Percentiles rank a stretch among this genome's conserved stretches.
Evolutionary conservation across 305 asterid species (phyloP).

Genomic region (Solanum hybrid): DNA sequence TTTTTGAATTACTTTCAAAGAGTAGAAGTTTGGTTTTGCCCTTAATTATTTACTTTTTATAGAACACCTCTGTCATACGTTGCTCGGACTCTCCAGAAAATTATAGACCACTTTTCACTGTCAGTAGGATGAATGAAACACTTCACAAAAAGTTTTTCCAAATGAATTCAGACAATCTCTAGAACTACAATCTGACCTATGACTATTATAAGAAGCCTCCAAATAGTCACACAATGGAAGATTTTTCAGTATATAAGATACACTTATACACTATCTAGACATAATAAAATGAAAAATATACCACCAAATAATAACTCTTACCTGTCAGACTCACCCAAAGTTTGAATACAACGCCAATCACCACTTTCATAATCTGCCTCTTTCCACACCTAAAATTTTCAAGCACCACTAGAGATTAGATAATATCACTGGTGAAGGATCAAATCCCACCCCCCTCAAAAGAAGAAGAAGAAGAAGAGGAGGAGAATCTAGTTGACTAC

Average conservation of each 20-base stretch:
- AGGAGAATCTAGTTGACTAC: not conserved
- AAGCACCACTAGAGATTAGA: not conserved
- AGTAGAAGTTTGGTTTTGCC: too few relatives aligned
- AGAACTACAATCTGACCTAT: not conserved
- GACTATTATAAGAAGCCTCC: not conserved
- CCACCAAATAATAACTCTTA: conserved; percentile 5
- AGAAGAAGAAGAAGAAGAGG: not conserved
- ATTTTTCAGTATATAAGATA: not conserved
- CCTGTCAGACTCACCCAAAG: conserved; percentile 63
- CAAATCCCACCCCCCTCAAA: not conserved
- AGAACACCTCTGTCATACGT: too few relatives aligned
- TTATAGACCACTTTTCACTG: not conserved
- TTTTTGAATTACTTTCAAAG: too few relatives aligned
- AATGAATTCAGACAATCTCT: not conserved
- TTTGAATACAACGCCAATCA: conserved; percentile 79
- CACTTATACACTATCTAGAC: not conserved
- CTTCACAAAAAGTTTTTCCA: not conserved
- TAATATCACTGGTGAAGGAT: not conserved
- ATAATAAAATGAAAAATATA: not conserved
- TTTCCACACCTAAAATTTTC: not conserved
- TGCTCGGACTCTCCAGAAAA: not conserved
- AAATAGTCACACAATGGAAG: not conserved
- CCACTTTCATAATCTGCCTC: conserved; percentile 20
- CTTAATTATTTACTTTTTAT: too few relatives aligned
- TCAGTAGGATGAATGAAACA: not conserved